Conservation (phyloP, 108 stramenopile genomes). For the Nannochloropsis salina region DNA sequence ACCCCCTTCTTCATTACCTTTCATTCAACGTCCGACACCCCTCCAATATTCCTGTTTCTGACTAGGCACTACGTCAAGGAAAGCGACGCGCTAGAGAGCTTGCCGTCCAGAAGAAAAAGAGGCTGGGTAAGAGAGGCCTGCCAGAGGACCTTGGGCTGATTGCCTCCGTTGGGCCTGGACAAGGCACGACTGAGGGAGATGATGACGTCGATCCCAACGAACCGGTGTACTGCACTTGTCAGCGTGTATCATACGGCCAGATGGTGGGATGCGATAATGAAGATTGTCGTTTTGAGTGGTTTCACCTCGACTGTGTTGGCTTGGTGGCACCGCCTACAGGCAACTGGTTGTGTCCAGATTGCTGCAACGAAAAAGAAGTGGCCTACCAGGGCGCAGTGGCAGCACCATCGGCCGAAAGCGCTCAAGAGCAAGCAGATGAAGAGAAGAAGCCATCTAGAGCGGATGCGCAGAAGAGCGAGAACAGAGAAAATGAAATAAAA, state of each 20-base stretch:
- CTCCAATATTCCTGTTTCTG: no score
- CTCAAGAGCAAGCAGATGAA: no score
- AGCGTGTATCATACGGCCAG: constrained; percentile 26
- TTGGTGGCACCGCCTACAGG: neutral
- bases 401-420: neutral
- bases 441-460: no score
- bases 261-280: constrained; percentile 37
- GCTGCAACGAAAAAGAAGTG: neutral
- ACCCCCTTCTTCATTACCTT: no score
- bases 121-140: neutral
- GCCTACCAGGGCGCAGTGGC: neutral
- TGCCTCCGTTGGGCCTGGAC: neutral
- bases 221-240: constrained; percentile 34
- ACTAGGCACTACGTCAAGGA: neutral
- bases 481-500: neutral
- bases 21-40: no score
- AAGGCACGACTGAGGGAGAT: neutral
- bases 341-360: neutral
- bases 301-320: constrained; percentile 41
- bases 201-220: constrained; percentile 23
- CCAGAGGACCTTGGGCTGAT: neutral
- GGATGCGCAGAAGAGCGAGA: no score
- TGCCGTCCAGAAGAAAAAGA: neutral
- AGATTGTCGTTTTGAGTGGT: constrained; percentile 36
- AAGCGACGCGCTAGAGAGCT: neutral